A percentile compares a stretch with the other conserved stretches of the same genome.
These are phyloP conservation scores for Piromyces finnis DNA, from an alignment of 192 early-diverging fungal genomes.

Conservation along the genomic window DNA sequence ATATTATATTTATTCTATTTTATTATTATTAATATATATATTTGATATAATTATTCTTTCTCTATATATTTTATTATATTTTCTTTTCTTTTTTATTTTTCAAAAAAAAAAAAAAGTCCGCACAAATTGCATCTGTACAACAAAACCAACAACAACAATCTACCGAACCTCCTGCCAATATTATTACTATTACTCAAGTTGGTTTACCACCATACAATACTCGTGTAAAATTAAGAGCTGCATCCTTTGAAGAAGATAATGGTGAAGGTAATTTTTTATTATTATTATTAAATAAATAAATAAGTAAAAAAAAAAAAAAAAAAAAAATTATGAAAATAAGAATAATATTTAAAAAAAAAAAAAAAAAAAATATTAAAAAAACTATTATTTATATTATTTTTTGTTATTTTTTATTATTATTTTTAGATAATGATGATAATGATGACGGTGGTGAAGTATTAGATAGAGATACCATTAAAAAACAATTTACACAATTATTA, in stretches of 20 bases:
- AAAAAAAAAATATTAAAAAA: no score
- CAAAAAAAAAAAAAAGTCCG: neutral
- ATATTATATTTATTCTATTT: no score
- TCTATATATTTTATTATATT: no score
- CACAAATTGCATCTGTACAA: neutral
- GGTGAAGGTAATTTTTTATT: constrained; percentile 35
- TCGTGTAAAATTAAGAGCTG: constrained; percentile 32
- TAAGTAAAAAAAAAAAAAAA: constrained; percentile 1
- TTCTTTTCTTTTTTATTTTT: neutral
- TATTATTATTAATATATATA: no score
- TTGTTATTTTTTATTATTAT: no score
- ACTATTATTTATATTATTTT: no score
- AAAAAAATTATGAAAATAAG: neutral
- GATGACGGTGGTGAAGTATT: constrained; percentile 33
- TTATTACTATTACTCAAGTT: constrained; percentile 27
- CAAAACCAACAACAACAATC: constrained; percentile 12
- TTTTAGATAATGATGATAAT: constrained; percentile 31
- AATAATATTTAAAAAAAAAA: no score
- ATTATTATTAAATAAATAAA: no score
- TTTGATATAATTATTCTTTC: no score
- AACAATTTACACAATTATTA: constrained; percentile 34
- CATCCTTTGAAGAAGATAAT: constrained; percentile 31
- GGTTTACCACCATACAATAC: constrained; percentile 30
- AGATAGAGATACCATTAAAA: constrained; percentile 41
- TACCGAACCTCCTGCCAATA: constrained; percentile 20